phyloP scores from a whole-genome alignment of 257 asterid genomes.

The Agastache rugosa region DNA sequence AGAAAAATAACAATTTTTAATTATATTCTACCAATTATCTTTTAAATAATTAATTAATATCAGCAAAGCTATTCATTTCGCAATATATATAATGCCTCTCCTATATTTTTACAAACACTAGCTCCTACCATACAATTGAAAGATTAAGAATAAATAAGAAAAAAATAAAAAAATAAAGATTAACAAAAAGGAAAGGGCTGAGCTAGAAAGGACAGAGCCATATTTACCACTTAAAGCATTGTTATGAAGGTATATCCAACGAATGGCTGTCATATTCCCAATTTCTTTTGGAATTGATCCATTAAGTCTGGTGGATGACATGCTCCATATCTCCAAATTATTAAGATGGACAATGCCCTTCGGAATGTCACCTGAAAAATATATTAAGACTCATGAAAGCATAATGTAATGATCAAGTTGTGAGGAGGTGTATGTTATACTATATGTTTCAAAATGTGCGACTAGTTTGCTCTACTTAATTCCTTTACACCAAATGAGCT shows the following conservation, averaged over 20 bases:
- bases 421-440: no score
- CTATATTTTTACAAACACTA: no score
- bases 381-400: neutral
- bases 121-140: neutral
- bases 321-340: neutral
- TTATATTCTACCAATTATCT: no score
- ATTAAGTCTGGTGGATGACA: neutral
- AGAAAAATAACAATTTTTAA: no score
- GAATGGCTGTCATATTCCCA: neutral
- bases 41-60: no score
- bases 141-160: neutral
- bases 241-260: neutral
- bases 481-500: no score
- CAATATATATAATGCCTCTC: no score
- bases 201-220: neutral
- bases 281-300: slow-evolving; percentile 14
- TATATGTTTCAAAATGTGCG: no score
- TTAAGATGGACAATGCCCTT: neutral
- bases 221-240: slow-evolving; percentile 9
- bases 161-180: neutral
- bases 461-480: no score
- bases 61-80: no score
- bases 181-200: neutral
- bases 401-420: neutral
- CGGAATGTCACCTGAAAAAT: neutral